phyloP scores from a whole-genome alignment of 2,329 filamentous ascomycete species.

The Aspergillus intermedius region DNA sequence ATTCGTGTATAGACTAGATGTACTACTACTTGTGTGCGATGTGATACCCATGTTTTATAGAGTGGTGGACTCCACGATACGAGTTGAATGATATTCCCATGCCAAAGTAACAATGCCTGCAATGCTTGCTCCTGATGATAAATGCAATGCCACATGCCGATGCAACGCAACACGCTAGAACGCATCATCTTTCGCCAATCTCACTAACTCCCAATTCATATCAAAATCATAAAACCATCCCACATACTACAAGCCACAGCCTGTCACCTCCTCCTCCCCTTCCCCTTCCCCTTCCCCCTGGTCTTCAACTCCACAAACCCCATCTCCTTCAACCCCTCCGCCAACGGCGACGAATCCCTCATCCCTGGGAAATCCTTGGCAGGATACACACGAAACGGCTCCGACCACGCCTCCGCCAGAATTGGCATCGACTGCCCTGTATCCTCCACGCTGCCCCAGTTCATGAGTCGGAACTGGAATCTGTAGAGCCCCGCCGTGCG shows the following conservation, averaged over 20 bases:
- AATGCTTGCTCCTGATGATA: too few relatives aligned
- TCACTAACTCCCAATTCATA: too few relatives aligned
- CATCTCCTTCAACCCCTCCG: slow-evolving; percentile 34
- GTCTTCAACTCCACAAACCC: slow-evolving; percentile 38
- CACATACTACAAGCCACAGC: background rate
- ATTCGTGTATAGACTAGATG: background rate
- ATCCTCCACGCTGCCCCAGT: slow-evolving; percentile 30
- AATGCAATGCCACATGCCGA: background rate
- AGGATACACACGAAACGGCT: slow-evolving; percentile 37
- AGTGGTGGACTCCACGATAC: background rate
- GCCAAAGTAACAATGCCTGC: too few relatives aligned
- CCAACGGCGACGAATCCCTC: slow-evolving; percentile 34
- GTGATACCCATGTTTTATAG: background rate
- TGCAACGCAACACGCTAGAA: background rate
- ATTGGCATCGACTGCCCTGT: slow-evolving; percentile 32
- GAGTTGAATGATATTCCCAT: background rate
- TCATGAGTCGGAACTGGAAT: slow-evolving; percentile 42
- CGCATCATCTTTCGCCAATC: too few relatives aligned
- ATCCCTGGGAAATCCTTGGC: slow-evolving; percentile 42
- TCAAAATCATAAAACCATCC: background rate
- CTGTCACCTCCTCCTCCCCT: slow-evolving; percentile 21
- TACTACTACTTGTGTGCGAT: background rate
- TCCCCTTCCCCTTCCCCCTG: slow-evolving; percentile 30
- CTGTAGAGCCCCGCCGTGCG: slow-evolving; percentile 40
- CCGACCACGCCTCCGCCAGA: slow-evolving; percentile 34